Percentiles rank a stretch among this genome's conserved stretches.
These are phyloP conservation scores for Laetiporus sulphureus DNA, from an alignment of 1,284 basidiomycete genomes.

Conservation along the genomic window DNA sequence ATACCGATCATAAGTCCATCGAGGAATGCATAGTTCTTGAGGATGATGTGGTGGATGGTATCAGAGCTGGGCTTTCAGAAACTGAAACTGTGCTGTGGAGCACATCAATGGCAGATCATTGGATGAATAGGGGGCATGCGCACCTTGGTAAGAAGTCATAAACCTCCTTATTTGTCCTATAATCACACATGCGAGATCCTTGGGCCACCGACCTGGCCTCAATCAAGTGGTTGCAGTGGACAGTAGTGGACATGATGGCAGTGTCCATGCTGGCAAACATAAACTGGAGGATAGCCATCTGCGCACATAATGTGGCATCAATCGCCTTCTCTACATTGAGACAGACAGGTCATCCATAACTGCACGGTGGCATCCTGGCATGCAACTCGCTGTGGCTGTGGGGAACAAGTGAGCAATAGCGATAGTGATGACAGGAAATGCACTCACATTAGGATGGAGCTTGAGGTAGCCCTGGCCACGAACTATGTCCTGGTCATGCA, in stretches of 20 bases:
- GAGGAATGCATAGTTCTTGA: constrained; percentile 99
- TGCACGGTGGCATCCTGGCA: constrained; percentile 99
- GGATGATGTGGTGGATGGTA: constrained; percentile 96
- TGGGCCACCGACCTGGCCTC: constrained; percentile 93
- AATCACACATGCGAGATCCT: constrained; percentile 90
- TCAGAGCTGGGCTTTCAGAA: constrained; percentile 99
- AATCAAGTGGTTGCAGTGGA: constrained; percentile 99
- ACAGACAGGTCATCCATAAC: constrained; percentile 27
- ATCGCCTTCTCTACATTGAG: background rate
- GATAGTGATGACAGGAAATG: constrained; percentile 2
- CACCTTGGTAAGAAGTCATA: constrained; percentile 98
- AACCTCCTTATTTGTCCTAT: constrained; percentile 96
- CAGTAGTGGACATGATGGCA: constrained; percentile 94
- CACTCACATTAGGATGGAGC: constrained; percentile 87
- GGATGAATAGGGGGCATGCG: background rate
- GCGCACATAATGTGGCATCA: constrained; percentile 32
- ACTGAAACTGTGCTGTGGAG: constrained; percentile 83
- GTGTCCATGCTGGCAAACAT: constrained; percentile 99
- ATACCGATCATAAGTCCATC: constrained; percentile 99
- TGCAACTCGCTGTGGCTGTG: constrained; percentile 89
- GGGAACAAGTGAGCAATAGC: constrained; percentile 7
- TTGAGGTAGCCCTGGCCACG: constrained; percentile 92
- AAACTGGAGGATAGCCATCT: constrained; percentile 99
- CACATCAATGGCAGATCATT: background rate
- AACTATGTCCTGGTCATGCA: constrained; percentile 82